Evolutionary conservation across 768 basidiomycete species (phyloP).

Genomic region (Phaeotremella fagi): DNA sequence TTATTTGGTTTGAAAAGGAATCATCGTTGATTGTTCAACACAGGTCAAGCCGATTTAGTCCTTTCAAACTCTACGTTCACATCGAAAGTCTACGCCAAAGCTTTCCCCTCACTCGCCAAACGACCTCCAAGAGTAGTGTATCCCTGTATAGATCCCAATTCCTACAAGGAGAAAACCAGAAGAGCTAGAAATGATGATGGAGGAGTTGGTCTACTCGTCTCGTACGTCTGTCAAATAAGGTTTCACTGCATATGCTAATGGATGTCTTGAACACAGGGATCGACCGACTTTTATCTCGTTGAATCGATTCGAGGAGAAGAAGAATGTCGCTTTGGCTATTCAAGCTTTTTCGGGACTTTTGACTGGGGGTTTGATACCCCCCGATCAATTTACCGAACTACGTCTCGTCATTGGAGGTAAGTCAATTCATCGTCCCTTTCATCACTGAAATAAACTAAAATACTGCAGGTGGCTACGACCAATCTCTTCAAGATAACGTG

Average conservation of each 20-base stretch:
- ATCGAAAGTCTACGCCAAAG: conserved; percentile 66
- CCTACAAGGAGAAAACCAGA: conserved; percentile 53
- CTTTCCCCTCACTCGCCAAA: conserved; percentile 63
- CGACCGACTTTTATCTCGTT: conserved; percentile 73
- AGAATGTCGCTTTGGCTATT: conserved; percentile 78
- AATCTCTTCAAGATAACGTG: conserved; percentile 77
- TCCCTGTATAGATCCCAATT: conserved; percentile 80
- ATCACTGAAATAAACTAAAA: background rate
- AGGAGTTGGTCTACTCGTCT: conserved; percentile 46
- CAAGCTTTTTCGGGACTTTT: conserved; percentile 63
- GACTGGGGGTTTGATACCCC: conserved; percentile 17
- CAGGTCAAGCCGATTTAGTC: conserved; percentile 83
- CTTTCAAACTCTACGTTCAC: conserved; percentile 91
- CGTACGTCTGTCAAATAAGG: conserved; percentile 22
- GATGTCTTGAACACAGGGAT: conserved; percentile 48
- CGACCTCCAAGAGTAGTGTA: conserved; percentile 75
- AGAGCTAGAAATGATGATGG: conserved; percentile 47
- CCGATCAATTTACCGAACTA: conserved; percentile 46
- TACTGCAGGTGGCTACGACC: conserved; percentile 76
- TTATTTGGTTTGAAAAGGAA: conserved; percentile 1
- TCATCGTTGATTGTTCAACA: background rate
- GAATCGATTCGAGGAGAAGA: conserved; percentile 94
- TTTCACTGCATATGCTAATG: background rate
- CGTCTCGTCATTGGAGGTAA: conserved; percentile 76
- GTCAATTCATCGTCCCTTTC: conserved; percentile 13